Evolutionary conservation across 768 basidiomycete genomes (phyloP), one percentile per base, ranked within the genome.

Genomic region (Leccinum truebloodii): DNA sequence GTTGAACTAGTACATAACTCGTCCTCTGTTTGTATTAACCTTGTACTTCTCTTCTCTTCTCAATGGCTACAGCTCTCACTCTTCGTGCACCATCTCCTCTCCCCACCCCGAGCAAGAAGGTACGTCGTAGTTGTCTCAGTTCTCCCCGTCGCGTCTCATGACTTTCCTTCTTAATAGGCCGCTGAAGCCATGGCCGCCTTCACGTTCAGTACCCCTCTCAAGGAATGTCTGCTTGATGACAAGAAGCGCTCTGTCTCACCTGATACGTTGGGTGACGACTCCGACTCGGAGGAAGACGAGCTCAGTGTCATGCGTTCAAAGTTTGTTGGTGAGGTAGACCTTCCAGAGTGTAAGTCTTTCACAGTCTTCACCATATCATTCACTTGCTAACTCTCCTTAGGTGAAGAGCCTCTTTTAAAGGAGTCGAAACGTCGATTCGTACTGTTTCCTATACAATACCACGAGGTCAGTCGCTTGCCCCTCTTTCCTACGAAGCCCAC

Each of bases 351-450:
- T 79, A 74, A 24, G 71, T 59, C 72, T 1, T 24, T 20, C 13
- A n/a, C 8, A 16, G 35, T 12, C 6, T 35, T 6, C 16, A 2
- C 6, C 1, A 4, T 70, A 24, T 9, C 1, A 3, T 70, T 24
- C 14, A 14, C 12, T 26, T 37, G 8, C 28, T 26, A 51, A 30
- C 10, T 24, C 7, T 13, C 59, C 35, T 50, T 49, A 87, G 84
- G 79, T 61, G 84, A 90, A 58, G 94, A 96, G 70, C 94, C 94
- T 20, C 77, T 97, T 4, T 79, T 97, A 57, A 88, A 84, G 70
- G 84, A 84, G 62, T 56, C 55, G 3, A 49, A 49, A 14, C 55
- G 46, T 32, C 32, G 55, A 6, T 56, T 56, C 3, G 41, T 44
- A 1, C 32, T 56, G 6, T 56, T 49, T 9, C 55, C 55, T 8